Evolutionary conservation across 2,329 filamentous ascomycete species (phyloP), one percentile per base, ranked within the genome.

Genomic region (Ophiocordyceps robertsii): DNA sequence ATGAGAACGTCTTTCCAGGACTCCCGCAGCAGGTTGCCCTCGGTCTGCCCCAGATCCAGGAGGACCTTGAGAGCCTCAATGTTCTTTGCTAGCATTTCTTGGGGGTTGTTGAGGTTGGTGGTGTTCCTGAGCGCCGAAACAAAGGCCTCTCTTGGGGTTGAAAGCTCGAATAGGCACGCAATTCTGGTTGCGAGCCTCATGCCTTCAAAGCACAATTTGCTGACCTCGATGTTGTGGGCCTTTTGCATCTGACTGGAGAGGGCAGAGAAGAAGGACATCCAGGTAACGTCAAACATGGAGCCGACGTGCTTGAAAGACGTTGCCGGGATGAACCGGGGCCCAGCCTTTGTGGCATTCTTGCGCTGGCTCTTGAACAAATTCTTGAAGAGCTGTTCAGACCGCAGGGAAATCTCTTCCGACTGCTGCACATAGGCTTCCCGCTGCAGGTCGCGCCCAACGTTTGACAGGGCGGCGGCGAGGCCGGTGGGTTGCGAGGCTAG

Each of bases 181-280:
- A 98, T 92, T 42, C 84, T 83, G 45, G 94, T 93, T 0, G 92
- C 88, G 44, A 98, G 72, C 59, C 89, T 94, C 72, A 96, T 87
- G 3, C 92, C 92, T 56, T 98, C 90, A 54, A 98, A 82, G 55
- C 92, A 98, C 7, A 95, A 65, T 56, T 82, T 87, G 60, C 95
- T 89, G 14, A 92, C 85, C 51, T 95, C 88, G 5, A 95, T 70
- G 54, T 95, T 95, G 51, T 94, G 85, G 0, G 86, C 84, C 56
- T 95, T 89, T 53, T 96, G 92, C 59, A 92, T 89, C 51, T 93
- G 85, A 40, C 85, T 89, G 1, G 90, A 95, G 24, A 98, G 73
- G 0, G 89, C 89, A 6, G 90, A 96, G 55, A 98, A 83, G 61
- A 95, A 93, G 10, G 90, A 95, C 90, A 96, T 98, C 92, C 92